Conservation (phyloP, 345 rosid genomes). For the Citropsis articulata region DNA sequence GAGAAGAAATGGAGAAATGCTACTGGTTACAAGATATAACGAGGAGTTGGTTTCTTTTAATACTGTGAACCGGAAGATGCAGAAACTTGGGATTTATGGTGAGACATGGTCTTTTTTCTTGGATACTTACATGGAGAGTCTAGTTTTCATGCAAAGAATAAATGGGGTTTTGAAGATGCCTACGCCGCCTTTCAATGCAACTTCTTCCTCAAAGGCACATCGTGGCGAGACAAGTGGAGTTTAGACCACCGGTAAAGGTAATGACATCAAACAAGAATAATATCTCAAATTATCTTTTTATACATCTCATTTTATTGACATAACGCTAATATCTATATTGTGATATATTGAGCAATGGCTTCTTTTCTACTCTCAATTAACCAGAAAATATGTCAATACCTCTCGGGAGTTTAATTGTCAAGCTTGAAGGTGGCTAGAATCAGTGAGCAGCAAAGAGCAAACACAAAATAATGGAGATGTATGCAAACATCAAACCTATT, state of each 20-base stretch:
- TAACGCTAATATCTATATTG: too few relatives aligned
- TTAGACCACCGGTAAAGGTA: not conserved
- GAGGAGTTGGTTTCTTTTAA: conserved; percentile 30
- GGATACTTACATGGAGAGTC: conserved; percentile 28
- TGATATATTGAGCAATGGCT: too few relatives aligned
- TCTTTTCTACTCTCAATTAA: too few relatives aligned
- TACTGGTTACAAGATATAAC: conserved; percentile 19
- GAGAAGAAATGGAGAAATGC: conserved; percentile 21
- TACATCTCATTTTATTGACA: too few relatives aligned
- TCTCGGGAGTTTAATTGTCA: too few relatives aligned
- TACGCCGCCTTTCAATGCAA: not conserved
- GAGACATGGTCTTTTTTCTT: conserved; percentile 14
- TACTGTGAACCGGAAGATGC: not conserved
- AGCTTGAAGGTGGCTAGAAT: too few relatives aligned
- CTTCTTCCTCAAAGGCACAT: not conserved
- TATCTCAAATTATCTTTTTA: not conserved
- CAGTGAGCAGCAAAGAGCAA: too few relatives aligned
- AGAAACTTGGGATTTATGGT: conserved; percentile 18
- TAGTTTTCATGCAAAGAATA: conserved; percentile 8
- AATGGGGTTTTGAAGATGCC: not conserved
- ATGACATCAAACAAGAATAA: not conserved
- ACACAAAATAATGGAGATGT: too few relatives aligned
- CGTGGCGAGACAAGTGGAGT: not conserved
- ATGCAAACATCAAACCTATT: too few relatives aligned
- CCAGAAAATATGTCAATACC: too few relatives aligned